These are phyloP conservation scores for Pseudogymnoascus pannorum DNA, from an alignment of 2,329 filamentous ascomycete species.

Conservation along the genomic window DNA sequence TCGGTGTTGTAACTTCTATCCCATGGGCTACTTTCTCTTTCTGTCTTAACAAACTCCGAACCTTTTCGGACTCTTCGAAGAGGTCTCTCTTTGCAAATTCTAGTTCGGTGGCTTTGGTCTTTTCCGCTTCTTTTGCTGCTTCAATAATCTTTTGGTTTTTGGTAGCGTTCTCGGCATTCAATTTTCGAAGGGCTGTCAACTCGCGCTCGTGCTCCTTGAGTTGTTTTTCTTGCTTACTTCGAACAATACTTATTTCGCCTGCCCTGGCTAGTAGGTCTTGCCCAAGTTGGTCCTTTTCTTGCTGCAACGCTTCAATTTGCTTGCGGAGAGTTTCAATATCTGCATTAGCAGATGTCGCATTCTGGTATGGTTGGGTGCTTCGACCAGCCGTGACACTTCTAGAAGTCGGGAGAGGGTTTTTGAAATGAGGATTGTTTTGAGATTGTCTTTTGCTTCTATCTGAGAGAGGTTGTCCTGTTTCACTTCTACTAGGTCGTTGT, in stretches of 20 bases:
- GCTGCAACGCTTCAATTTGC: constrained; percentile 29
- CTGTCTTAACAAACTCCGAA: constrained; percentile 34
- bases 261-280: constrained; percentile 53
- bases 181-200: constrained; percentile 52
- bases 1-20: constrained; percentile 46
- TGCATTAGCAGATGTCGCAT: background rate
- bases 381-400: background rate
- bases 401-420: background rate
- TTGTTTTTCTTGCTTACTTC: constrained; percentile 58
- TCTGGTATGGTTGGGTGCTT: constrained; percentile 7
- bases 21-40: constrained; percentile 37
- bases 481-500: background rate
- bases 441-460: background rate
- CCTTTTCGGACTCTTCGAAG: constrained; percentile 46
- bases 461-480: constrained; percentile 1
- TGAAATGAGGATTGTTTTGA: background rate
- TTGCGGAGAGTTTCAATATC: constrained; percentile 2
- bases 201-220: constrained; percentile 56
- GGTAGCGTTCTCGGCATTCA: constrained; percentile 55
- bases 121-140: constrained; percentile 55
- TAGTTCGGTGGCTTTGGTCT: constrained; percentile 59
- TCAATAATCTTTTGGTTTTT: constrained; percentile 59
- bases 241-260: constrained; percentile 69
- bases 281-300: constrained; percentile 48
- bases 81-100: constrained; percentile 68